phyloP scores from a whole-genome alignment of 2,329 filamentous ascomycete species.

The Calonectria pauciramosa region DNA sequence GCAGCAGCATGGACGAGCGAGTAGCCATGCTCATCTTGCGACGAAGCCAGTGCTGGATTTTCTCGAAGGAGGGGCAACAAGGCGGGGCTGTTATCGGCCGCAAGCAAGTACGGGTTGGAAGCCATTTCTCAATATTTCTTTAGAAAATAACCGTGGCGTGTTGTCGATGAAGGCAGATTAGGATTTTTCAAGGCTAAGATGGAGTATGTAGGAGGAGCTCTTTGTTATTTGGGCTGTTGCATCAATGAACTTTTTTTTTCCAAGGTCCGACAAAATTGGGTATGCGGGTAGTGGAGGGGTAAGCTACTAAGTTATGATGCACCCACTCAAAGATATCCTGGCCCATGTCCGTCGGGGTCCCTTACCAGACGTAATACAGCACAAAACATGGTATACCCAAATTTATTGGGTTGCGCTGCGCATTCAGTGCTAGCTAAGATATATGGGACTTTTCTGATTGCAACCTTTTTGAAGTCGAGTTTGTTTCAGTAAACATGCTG shows the following conservation, averaged over 20 bases:
- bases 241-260: neutral
- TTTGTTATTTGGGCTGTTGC: neutral
- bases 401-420: neutral
- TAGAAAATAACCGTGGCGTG: neutral
- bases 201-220: neutral
- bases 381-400: neutral
- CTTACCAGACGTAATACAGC: no score
- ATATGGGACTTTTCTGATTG: neutral
- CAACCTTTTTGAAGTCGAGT: neutral
- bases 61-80: conserved; percentile 82
- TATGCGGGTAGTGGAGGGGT: neutral
- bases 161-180: neutral
- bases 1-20: conserved; percentile 93
- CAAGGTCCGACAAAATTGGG: neutral
- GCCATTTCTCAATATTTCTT: conserved; percentile 54
- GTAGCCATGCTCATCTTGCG: conserved; percentile 93
- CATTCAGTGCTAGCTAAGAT: neutral
- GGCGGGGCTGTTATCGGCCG: conserved; percentile 82
- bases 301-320: conserved; percentile 7
- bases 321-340: neutral
- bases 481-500: neutral
- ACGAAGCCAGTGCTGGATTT: conserved; percentile 81
- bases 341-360: neutral
- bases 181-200: neutral
- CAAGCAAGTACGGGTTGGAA: conserved; percentile 79